Evolutionary conservation across 2,329 filamentous ascomycete genomes (phyloP), one percentile per base, ranked within the genome.

Genomic region (Ceratocystiopsis minuta): DNA sequence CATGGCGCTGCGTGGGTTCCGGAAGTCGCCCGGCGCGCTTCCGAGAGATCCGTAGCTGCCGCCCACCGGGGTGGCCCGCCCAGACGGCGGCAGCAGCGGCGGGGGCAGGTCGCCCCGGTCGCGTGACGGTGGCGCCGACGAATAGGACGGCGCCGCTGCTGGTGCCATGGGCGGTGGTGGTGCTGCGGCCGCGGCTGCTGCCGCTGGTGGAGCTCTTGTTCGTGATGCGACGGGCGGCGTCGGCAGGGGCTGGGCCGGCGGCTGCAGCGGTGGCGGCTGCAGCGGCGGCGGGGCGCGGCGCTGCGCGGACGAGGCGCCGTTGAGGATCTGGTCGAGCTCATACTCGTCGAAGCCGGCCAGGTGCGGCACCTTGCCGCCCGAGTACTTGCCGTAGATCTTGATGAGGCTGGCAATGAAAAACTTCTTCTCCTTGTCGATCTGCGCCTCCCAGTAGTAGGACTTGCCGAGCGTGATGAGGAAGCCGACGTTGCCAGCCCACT

Each of bases 371-470:
- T 78, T 80, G 13, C 88, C 88, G 24, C 84, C 82, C 1, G 90
- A 96, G 56, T 96, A 98, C 61, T 96, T 98, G 52, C 78, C 78
- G 58, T 83, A 98, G 50, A 98, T 95, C 60, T 96, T 98, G 55
- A 96, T 76, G 51, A 96, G 63, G 59, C 87, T 95, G 32, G 83
- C 86, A 53, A 98, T 90, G 60, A 98, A 98, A 62, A 96, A 96
- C 56, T 94, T 88, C 67, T 95, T 96, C 62, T 98, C 90, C 63
- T 95, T 95, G 41, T 83, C 72, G 1, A 84, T 90, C 49, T 85
- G 78, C 32, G 90, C 86, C 59, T 93, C 77, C 90, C 90, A 98
- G 59, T 90, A 98, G 61, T 98, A 98, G 0, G 86, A 82, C 59
- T 98, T 98, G 20, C 81, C 80, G 24, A 98, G 72, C 2, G 79